phyloP scores from a whole-genome alignment of 768 basidiomycete genomes.

The Lentinula raphanica region DNA sequence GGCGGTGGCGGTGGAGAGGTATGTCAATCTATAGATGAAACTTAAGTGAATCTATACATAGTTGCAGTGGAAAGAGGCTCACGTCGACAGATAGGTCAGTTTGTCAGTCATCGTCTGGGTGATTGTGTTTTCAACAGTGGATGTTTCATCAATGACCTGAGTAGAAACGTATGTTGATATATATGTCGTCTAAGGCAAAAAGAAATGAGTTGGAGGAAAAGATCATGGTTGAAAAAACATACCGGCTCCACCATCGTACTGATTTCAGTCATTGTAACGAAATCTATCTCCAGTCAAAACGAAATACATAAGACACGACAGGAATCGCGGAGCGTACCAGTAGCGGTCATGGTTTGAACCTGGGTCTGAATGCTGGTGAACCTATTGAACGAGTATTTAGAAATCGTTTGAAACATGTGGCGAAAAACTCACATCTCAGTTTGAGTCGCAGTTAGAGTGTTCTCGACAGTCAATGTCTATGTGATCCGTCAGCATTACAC shows the following conservation, averaged over 20 bases:
- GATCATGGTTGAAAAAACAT: constrained; percentile 8
- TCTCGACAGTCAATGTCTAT: constrained; percentile 34
- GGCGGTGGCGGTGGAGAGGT: constrained; percentile 21
- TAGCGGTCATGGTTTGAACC: constrained; percentile 50
- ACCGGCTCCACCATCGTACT: constrained; percentile 31
- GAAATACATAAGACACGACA: not conserved
- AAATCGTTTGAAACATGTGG: constrained; percentile 30
- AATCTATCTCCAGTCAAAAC: constrained; percentile 21
- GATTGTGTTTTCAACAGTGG: constrained; percentile 52
- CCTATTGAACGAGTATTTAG: constrained; percentile 24
- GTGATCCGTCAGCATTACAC: constrained; percentile 3
- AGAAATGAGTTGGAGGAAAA: constrained; percentile 39
- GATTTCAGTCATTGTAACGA: constrained; percentile 45
- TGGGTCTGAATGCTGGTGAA: constrained; percentile 53
- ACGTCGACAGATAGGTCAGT: constrained; percentile 43
- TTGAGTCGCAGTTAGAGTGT: constrained; percentile 44
- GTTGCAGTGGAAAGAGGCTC: not conserved
- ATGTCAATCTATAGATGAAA: not conserved
- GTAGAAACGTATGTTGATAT: constrained; percentile 52
- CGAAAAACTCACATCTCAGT: constrained; percentile 37
- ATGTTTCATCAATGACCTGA: constrained; percentile 35
- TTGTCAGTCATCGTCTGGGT: constrained; percentile 51
- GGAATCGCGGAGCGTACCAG: constrained; percentile 18
- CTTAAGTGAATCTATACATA: too few relatives aligned
- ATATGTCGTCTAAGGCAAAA: constrained; percentile 38